Conservation (phyloP, 2,329 filamentous ascomycete genomes). For the Sporothrix curviconia region DNA sequence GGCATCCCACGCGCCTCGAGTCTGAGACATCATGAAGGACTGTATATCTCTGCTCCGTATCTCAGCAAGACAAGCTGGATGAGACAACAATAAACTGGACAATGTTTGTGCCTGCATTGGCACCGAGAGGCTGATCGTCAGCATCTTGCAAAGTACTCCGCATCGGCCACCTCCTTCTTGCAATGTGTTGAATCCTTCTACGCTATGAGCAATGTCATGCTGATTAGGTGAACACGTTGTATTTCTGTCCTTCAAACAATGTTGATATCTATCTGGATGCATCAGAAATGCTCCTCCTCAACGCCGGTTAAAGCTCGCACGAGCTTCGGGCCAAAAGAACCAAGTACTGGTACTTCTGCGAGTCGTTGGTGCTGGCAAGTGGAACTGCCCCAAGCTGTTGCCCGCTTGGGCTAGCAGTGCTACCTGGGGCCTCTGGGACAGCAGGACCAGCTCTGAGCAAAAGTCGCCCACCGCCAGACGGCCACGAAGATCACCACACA, state of each 20-base stretch:
- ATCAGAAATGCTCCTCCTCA: not conserved
- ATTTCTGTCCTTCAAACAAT: not conserved
- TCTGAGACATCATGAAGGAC: too few relatives aligned
- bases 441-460: not conserved
- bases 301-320: not conserved
- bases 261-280: not conserved
- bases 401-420: not conserved
- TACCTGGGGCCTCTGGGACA: not conserved
- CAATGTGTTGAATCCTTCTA: too few relatives aligned
- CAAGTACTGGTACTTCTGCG: constrained; percentile 4
- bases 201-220: too few relatives aligned
- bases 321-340: constrained; percentile 5
- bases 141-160: too few relatives aligned
- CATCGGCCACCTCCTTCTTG: too few relatives aligned
- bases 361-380: constrained; percentile 2
- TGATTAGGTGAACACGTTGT: too few relatives aligned
- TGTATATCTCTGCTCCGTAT: too few relatives aligned
- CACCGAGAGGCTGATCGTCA: too few relatives aligned
- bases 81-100: too few relatives aligned
- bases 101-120: too few relatives aligned
- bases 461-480: not conserved
- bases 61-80: too few relatives aligned
- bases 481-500: not conserved
- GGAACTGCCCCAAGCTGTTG: constrained; percentile 1
- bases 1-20: too few relatives aligned